Percentiles rank a stretch among this genome's conserved stretches.
These are phyloP conservation scores for Cytauxzoon felis DNA, from an alignment of 169 alveolate genomes.

Conservation along the genomic window DNA sequence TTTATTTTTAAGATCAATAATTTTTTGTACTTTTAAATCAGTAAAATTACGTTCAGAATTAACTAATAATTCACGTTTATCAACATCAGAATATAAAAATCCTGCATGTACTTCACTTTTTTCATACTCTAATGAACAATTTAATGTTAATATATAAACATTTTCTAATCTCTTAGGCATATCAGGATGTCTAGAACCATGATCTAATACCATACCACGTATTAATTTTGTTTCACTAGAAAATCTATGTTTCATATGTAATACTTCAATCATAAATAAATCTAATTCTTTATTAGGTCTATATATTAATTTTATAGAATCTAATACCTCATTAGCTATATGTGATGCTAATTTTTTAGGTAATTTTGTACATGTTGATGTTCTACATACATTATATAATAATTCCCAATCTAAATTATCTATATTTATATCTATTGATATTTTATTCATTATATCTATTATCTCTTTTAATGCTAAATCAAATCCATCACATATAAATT, in stretches of 20 bases:
- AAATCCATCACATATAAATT: conserved; percentile 94
- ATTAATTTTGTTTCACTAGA: conserved; percentile 89
- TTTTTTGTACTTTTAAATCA: conserved; percentile 94
- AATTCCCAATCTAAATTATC: conserved; percentile 83
- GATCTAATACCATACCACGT: conserved; percentile 95
- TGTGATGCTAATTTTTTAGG: conserved; percentile 86
- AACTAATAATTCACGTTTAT: conserved; percentile 94
- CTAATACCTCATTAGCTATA: conserved; percentile 93
- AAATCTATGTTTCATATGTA: conserved; percentile 96
- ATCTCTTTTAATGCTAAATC: conserved; percentile 89
- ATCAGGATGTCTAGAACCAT: conserved; percentile 97
- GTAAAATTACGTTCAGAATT: conserved; percentile 94
- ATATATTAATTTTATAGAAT: conserved; percentile 79
- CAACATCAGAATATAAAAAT: conserved; percentile 95
- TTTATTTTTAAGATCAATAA: conserved; percentile 88
- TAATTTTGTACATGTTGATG: conserved; percentile 92
- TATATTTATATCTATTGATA: conserved; percentile 15
- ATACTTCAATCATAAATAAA: conserved; percentile 96
- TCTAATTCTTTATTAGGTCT: conserved; percentile 81
- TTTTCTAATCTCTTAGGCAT: conserved; percentile 96
- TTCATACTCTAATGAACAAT: conserved; percentile 97
- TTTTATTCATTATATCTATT: conserved; percentile 58
- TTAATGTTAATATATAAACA: conserved; percentile 93
- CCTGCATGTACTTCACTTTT: conserved; percentile 96
- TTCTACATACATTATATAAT: conserved; percentile 88